Percentiles rank a stretch among this genome's conserved stretches.
phyloP scores from a whole-genome alignment of 1,139 yeast genomes.

The Zygotorulaspora mrakii region DNA sequence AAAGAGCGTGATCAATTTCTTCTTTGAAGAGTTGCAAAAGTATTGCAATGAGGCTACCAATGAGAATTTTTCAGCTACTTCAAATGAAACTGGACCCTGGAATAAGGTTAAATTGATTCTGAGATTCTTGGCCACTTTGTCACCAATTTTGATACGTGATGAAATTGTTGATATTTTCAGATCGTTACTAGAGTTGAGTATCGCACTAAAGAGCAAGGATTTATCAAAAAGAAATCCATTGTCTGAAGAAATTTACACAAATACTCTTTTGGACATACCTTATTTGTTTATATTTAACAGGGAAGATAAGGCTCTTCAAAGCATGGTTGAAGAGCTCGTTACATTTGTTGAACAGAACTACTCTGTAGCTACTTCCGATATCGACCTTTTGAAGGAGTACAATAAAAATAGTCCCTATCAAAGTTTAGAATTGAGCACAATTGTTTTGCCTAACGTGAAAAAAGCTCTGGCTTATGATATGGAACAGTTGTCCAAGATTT shows the following conservation, averaged over 20 bases:
- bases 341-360: conserved; percentile 41
- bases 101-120: conserved; percentile 65
- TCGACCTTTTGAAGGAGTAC: conserved; percentile 28
- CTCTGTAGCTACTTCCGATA: conserved; percentile 21
- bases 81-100: conserved; percentile 60
- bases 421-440: conserved; percentile 48
- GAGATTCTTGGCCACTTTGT: conserved; percentile 63
- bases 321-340: conserved; percentile 45
- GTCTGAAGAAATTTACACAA: conserved; percentile 66
- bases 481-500: conserved; percentile 38
- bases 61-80: conserved; percentile 26
- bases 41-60: conserved; percentile 43
- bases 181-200: conserved; percentile 54
- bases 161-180: conserved; percentile 50
- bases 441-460: conserved; percentile 55
- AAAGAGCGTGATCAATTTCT: conserved; percentile 62
- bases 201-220: conserved; percentile 48
- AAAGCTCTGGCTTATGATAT: conserved; percentile 37
- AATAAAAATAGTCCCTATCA: conserved; percentile 49
- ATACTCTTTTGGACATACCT: conserved; percentile 65
- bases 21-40: conserved; percentile 59
- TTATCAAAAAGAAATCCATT: conserved; percentile 48
- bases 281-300: conserved; percentile 53
- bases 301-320: conserved; percentile 37
- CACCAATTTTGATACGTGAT: conserved; percentile 56